Evolutionary conservation across 805 yeast species (phyloP).

Genomic region (Candida golubevii): DNA sequence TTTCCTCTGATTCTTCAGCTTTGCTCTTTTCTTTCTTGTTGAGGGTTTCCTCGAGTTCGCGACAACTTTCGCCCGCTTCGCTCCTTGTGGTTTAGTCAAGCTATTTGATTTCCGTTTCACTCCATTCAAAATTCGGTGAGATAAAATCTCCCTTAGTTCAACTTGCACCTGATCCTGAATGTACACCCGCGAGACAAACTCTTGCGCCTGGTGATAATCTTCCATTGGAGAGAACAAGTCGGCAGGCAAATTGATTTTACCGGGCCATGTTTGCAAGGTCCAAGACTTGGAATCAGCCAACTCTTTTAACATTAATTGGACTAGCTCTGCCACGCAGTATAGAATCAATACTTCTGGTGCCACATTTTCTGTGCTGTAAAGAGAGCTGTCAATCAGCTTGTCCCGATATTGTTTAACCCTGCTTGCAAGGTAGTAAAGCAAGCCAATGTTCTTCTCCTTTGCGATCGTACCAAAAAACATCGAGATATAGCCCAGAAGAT

Average conservation of each 20-base stretch:
- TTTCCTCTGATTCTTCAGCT: too few species aligned
- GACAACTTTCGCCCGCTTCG: not conserved
- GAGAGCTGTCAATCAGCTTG: constrained; percentile 34
- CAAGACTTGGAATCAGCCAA: constrained; percentile 56
- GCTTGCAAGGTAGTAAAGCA: constrained; percentile 71
- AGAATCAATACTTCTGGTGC: constrained; percentile 37
- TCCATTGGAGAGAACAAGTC: constrained; percentile 66
- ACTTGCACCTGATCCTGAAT: constrained; percentile 46
- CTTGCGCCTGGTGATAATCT: constrained; percentile 54
- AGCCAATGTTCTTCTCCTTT: constrained; percentile 61
- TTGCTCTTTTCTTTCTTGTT: not conserved
- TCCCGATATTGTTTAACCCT: constrained; percentile 78
- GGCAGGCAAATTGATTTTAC: constrained; percentile 62
- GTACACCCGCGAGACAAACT: constrained; percentile 50
- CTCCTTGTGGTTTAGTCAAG: not conserved
- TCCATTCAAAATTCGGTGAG: not conserved
- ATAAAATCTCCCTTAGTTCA: constrained; percentile 24
- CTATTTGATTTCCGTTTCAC: not conserved
- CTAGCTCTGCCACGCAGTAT: constrained; percentile 67
- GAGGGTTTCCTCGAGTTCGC: not conserved
- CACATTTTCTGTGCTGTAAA: constrained; percentile 20
- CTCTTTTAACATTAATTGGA: constrained; percentile 61
- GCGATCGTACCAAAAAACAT: constrained; percentile 60
- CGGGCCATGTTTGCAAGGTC: constrained; percentile 79
- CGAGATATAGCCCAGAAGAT: constrained; percentile 55